Conservation (phyloP, 495 filamentous ascomycete genomes). For the Cairneyella variabilis region DNA sequence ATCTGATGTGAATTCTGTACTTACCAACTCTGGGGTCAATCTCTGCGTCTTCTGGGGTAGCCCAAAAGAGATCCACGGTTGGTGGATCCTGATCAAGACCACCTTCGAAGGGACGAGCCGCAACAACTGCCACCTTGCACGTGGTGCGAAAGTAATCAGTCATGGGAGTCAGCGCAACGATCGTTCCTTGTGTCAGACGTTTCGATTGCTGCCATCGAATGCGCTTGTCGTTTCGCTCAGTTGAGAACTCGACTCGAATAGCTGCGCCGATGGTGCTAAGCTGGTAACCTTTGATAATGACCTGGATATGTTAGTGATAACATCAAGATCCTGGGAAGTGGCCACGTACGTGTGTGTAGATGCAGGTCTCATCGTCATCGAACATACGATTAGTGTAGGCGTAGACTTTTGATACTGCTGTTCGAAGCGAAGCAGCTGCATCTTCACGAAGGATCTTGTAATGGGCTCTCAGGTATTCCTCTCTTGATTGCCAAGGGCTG, state of each 20-base stretch:
- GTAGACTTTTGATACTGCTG: too few species aligned
- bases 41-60: slow-evolving; percentile 43
- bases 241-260: slow-evolving; percentile 56
- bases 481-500: slow-evolving; percentile 41
- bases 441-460: slow-evolving; percentile 54
- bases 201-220: slow-evolving; percentile 65
- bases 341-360: slow-evolving; percentile 28
- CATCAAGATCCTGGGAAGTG: too few species aligned
- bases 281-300: slow-evolving; percentile 15
- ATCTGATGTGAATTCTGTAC: neutral
- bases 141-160: slow-evolving; percentile 49
- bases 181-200: slow-evolving; percentile 50
- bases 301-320: slow-evolving; percentile 9
- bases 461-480: slow-evolving; percentile 45
- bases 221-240: slow-evolving; percentile 50
- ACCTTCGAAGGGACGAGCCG: slow-evolving; percentile 48
- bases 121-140: slow-evolving; percentile 58
- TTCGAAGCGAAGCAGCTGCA: slow-evolving; percentile 41
- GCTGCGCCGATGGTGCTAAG: slow-evolving; percentile 42
- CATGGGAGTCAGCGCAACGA: slow-evolving; percentile 56
- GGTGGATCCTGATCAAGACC: slow-evolving; percentile 53
- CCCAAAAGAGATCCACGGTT: slow-evolving; percentile 64
- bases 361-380: slow-evolving; percentile 11
- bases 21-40: slow-evolving; percentile 49
- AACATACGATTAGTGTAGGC: too few species aligned